Conservation (phyloP, 768 basidiomycete genomes). For the Tricholoma terreum region DNA sequence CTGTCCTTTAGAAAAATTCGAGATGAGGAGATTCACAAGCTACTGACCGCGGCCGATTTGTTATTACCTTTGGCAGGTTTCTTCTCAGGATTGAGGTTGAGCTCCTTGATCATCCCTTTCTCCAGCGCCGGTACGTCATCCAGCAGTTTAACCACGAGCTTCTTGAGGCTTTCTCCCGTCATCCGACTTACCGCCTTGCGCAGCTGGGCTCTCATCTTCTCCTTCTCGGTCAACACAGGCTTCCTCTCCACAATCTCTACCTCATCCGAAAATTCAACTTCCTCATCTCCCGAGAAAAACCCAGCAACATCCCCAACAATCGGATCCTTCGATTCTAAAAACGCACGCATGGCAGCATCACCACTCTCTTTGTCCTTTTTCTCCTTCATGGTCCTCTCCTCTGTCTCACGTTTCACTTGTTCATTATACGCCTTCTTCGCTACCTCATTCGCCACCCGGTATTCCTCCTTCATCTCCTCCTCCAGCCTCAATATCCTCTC, state of each 20-base stretch:
- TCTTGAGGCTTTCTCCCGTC: slow-evolving; percentile 3
- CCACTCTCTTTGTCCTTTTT: neutral
- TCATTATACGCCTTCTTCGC: slow-evolving; percentile 13
- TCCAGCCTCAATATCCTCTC: slow-evolving; percentile 19
- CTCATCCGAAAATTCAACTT: neutral
- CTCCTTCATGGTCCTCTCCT: neutral
- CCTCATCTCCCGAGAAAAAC: slow-evolving; percentile 1
- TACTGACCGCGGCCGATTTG: neutral
- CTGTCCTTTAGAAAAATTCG: neutral
- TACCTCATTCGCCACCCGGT: slow-evolving; percentile 15
- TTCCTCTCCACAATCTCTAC: neutral
- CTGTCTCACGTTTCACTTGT: slow-evolving; percentile 1
- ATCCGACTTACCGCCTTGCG: slow-evolving; percentile 6
- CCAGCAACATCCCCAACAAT: neutral
- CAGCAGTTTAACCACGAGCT: slow-evolving; percentile 8
- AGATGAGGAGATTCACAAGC: too few species aligned
- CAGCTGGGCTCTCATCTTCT: slow-evolving; percentile 3
- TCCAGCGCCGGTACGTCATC: slow-evolving; percentile 4
- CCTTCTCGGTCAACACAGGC: neutral
- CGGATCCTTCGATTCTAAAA: neutral
- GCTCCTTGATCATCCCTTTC: slow-evolving; percentile 5
- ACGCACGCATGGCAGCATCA: slow-evolving; percentile 1
- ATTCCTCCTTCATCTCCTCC: slow-evolving; percentile 19
- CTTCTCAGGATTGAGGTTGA: neutral
- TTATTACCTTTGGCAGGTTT: neutral